Evolutionary conservation across 345 rosid genomes (phyloP).

Genomic region (Theobroma cacao): DNA sequence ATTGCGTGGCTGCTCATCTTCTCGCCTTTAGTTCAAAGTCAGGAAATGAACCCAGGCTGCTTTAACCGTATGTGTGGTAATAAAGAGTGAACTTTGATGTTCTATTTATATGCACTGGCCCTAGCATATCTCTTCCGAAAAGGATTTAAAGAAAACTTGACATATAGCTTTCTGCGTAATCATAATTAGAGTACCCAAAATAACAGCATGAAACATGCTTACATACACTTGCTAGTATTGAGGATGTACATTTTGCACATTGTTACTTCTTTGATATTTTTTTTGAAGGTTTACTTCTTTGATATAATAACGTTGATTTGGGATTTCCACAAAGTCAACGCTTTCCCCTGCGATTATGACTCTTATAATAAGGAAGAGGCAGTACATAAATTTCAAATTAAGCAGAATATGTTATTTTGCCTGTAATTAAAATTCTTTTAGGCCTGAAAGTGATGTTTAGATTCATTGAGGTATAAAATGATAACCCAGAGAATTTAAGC

Average conservation of each 20-base stretch:
- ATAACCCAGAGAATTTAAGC: neutral
- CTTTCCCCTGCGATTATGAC: neutral
- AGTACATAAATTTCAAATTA: neutral
- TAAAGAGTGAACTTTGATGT: neutral
- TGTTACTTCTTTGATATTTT: too few species aligned
- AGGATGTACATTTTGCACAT: neutral
- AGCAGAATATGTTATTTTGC: neutral
- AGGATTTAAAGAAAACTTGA: neutral
- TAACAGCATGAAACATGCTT: conserved; percentile 2
- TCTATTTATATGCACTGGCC: neutral
- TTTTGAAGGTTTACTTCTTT: too few species aligned
- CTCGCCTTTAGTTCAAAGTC: neutral
- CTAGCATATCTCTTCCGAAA: neutral
- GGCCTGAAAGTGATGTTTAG: neutral
- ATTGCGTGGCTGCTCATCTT: conserved; percentile 17
- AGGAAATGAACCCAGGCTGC: neutral
- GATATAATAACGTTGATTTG: too few species aligned
- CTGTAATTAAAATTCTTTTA: neutral
- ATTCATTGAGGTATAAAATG: neutral
- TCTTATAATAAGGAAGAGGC: neutral
- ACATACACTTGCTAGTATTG: neutral
- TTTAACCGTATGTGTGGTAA: neutral
- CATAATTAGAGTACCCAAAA: neutral
- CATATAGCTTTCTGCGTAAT: too few species aligned
- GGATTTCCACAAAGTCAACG: neutral